Conservation (phyloP, 2,329 filamentous ascomycete genomes). For the Pestalotiopsis fici region DNA sequence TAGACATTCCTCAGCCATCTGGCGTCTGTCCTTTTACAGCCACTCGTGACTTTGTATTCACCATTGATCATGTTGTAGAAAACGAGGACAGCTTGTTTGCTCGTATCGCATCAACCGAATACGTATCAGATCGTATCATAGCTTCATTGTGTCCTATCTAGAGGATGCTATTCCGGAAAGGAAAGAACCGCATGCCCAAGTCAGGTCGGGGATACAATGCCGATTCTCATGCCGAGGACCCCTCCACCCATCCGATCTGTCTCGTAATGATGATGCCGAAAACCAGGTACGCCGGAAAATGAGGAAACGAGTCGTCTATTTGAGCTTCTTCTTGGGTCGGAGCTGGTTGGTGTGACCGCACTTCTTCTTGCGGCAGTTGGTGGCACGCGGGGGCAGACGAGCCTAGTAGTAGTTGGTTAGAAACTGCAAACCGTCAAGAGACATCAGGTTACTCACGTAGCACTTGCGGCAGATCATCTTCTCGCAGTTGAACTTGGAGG, state of each 20-base stretch:
- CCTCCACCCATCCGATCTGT: slow-evolving; percentile 17
- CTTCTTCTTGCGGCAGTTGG: slow-evolving; percentile 99
- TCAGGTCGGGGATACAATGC: slow-evolving; percentile 19
- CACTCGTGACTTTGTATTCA: neutral
- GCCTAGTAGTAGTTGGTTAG: slow-evolving; percentile 43
- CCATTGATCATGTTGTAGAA: neutral
- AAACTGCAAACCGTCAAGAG: slow-evolving; percentile 1
- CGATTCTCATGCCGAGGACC: neutral
- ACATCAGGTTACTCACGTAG: slow-evolving; percentile 70
- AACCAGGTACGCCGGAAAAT: slow-evolving; percentile 37
- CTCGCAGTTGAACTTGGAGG: slow-evolving; percentile 99
- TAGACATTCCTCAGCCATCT: no score
- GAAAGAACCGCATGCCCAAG: slow-evolving; percentile 43
- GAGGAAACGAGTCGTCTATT: slow-evolving; percentile 62
- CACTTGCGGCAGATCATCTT: slow-evolving; percentile 95
- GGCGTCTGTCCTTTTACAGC: no score
- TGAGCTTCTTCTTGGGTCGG: slow-evolving; percentile 99
- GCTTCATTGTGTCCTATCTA: slow-evolving; percentile 15
- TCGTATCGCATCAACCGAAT: neutral
- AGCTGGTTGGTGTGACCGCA: slow-evolving; percentile 99
- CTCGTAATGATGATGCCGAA: slow-evolving; percentile 30
- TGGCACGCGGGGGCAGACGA: slow-evolving; percentile 94
- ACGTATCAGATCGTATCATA: slow-evolving; percentile 12
- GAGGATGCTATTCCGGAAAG: slow-evolving; percentile 7
- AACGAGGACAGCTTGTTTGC: neutral